Percentiles rank a stretch among this genome's conserved stretches.
Conservation (phyloP, 768 basidiomycete genomes). For the Pisolithus tinctorius region DNA sequence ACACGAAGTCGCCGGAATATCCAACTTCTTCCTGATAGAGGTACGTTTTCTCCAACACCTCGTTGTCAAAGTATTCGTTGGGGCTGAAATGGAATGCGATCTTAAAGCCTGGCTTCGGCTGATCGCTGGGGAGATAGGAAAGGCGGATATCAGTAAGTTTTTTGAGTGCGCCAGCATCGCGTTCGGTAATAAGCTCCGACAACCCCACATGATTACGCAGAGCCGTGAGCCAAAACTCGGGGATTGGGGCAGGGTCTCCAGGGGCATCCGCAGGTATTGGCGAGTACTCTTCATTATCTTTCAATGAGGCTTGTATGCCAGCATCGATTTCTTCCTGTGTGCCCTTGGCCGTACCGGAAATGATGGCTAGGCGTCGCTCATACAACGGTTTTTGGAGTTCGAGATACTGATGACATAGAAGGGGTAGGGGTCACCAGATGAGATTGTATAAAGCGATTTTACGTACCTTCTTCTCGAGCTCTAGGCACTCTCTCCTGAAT, state of each 20-base stretch:
- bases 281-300: slow-evolving; percentile 69
- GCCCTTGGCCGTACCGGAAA: slow-evolving; percentile 67
- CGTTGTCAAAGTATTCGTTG: slow-evolving; percentile 88
- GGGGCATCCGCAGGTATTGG: slow-evolving; percentile 50
- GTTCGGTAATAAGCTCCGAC: slow-evolving; percentile 86
- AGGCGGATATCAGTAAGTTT: slow-evolving; percentile 73
- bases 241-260: slow-evolving; percentile 46
- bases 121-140: slow-evolving; percentile 60
- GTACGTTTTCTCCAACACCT: slow-evolving; percentile 86
- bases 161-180: slow-evolving; percentile 83
- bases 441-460: slow-evolving; percentile 2
- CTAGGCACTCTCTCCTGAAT: slow-evolving; percentile 89
- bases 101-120: slow-evolving; percentile 86
- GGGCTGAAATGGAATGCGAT: slow-evolving; percentile 72
- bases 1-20: slow-evolving; percentile 96
- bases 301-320: slow-evolving; percentile 64
- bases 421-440: slow-evolving; percentile 6
- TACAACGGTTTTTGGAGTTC: slow-evolving; percentile 78
- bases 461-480: slow-evolving; percentile 90
- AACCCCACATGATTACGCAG: slow-evolving; percentile 87
- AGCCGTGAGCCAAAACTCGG: slow-evolving; percentile 98
- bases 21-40: slow-evolving; percentile 87
- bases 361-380: slow-evolving; percentile 78
- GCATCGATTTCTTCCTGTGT: slow-evolving; percentile 77
- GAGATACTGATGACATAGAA: slow-evolving; percentile 47